Percentiles rank a stretch among this genome's conserved stretches.
These are phyloP conservation scores for Gonapodya prolifera DNA, from an alignment of 192 early-diverging fungal species.

Conservation along the genomic window DNA sequence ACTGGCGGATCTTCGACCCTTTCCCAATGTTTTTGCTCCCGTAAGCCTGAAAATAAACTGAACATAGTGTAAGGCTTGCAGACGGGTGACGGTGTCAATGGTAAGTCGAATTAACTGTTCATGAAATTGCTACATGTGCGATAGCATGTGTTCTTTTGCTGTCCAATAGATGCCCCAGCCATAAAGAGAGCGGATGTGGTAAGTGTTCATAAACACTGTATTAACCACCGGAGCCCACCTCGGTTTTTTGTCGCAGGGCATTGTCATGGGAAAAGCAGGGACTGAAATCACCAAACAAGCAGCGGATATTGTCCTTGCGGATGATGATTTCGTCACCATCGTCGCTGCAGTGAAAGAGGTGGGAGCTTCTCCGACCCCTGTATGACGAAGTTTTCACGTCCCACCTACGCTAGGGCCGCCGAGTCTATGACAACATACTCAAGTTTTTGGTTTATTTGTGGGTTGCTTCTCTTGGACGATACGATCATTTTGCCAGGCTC, in stretches of 20 bases:
- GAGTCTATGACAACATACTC: conserved; percentile 94
- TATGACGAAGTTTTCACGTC: no score
- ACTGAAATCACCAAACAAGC: conserved; percentile 98
- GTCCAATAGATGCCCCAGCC: conserved; percentile 70
- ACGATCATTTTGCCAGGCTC: no score
- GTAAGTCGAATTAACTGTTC: conserved; percentile 16
- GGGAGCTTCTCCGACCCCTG: no score
- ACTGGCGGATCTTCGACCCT: conserved; percentile 62
- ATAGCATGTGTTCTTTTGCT: background rate
- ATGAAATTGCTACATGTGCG: background rate
- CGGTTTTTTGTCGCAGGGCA: no score
- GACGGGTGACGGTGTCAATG: no score
- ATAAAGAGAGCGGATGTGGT: conserved; percentile 91
- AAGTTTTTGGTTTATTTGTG: conserved; percentile 95
- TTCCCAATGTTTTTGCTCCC: conserved; percentile 94
- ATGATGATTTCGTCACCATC: conserved; percentile 95
- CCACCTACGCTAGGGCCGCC: conserved; percentile 85
- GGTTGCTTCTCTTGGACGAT: no score
- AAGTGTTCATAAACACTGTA: no score
- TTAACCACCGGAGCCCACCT: no score
- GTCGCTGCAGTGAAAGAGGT: conserved; percentile 87
- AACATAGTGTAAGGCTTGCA: no score
- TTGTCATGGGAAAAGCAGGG: conserved; percentile 93
- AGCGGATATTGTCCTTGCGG: conserved; percentile 86
- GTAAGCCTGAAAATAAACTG: no score